Evolutionary conservation across 2,329 filamentous ascomycete genomes (phyloP), one percentile per base, ranked within the genome.

Genomic region (Daldinia sp.): DNA sequence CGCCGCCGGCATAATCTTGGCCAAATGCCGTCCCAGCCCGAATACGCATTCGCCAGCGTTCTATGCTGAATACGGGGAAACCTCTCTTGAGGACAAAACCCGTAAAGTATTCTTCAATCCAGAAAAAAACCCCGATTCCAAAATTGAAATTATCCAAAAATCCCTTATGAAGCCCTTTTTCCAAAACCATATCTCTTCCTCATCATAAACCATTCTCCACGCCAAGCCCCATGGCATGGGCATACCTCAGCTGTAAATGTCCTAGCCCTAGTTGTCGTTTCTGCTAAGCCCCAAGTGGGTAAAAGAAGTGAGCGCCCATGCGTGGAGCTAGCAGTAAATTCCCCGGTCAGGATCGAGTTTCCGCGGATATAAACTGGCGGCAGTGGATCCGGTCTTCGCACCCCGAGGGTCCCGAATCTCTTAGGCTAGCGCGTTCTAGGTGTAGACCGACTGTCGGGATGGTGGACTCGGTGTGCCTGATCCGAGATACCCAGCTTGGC

Each of bases 21-120:
- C 18, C 9, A 44, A 44, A 39, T 5, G 7, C 23, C 23, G 2
- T n/a, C 37, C 15, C 6, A 12, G 3, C 26, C 57, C 15, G 58
- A 63, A 66, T 66, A 63, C 28, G 63, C 62, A 69, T 69, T 69
- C 35, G 62, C 63, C 66, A 65, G 58, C 58, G 30, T 7, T 33
- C 28, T 50, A 54, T 56, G 66, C 66, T 56, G 62, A 65, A 63
- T 63, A 66, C 54, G 57, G 66, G 63, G 63, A 69, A 69, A 66
- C 63, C 66, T 63, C 18, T 7, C 7, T 18, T 13, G 46, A 63
- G 63, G 66, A 30, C 53, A 69, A 69, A 69, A 69, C 66, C 66
- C 64, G 59, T 60, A 66, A 66, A 68, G 39, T 57, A 66, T 63
- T 53, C 62, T 39, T 18, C 4, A 39, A 54, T 54, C 33, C 51